Base-by-base conservation (phyloP, 176 grass and related monocot genomes). In the Thinopyrum elongatum region DNA sequence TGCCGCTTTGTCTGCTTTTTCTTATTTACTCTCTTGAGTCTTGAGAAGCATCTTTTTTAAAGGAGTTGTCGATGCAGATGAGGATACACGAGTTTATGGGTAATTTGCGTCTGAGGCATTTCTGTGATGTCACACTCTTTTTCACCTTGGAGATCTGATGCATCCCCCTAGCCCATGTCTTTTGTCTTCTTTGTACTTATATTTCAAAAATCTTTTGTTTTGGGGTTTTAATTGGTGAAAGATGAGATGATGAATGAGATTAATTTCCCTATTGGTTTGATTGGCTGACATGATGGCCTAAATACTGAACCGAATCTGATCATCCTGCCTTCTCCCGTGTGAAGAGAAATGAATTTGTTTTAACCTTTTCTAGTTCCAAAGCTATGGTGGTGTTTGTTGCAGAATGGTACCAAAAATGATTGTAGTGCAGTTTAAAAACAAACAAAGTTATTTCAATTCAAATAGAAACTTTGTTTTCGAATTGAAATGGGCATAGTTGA, bases 251-350 rank as follows among this genome's bases (percentile, higher is more conserved):
- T 58, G 53, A 58, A 58, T 22, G 19, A 58, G 2, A 22, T 34
- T 76, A 46, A 61, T 76, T 89, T 89, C 87, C 87, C 87, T 89
- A 89, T 89, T 89, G 87, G 87, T 85, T 89, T 89, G 87, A 89
- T 67, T 42, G 87, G 77, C 82, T 33, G 46, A 4, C 5, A 80
- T 89, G 87, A 89, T 89, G 82, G 87, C 69, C 65, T 80, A 17
- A 75, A 80, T 80, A 58, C 63, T 85, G 87, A 89, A 82, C 87
- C 84, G 82, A 80, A 85, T 89, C 87, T 89, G 87, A 85, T 80
- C 76, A 75, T 44, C 42, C 42, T 44, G 42, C 42, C 42, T 44
- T 44, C 42, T 12, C 10, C 3, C 13, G 12, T 44, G 10, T 44
- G 3, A 12, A 44, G 11, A 44, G 3, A 44, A 44, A 13, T 44